These are phyloP conservation scores for Aspergillus novoparasiticus DNA, from an alignment of 2,329 filamentous ascomycete genomes.

Conservation along the genomic window DNA sequence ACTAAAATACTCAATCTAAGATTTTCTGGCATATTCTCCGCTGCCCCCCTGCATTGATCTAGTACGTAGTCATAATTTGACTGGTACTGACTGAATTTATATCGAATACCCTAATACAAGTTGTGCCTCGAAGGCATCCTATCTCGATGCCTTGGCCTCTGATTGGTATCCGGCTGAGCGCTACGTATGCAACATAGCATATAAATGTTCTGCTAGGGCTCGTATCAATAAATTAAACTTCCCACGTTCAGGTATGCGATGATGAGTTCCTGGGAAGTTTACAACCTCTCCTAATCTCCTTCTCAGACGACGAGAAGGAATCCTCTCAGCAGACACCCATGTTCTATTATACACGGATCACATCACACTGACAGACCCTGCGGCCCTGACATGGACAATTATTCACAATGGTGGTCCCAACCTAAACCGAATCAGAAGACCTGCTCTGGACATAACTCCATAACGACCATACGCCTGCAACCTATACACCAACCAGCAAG, in stretches of 20 bases:
- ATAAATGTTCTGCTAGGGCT: background rate
- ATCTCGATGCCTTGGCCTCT: too few species aligned
- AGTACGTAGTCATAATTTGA: too few species aligned
- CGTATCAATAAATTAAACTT: background rate
- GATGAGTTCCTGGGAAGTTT: background rate
- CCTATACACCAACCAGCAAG: slow-evolving; percentile 12
- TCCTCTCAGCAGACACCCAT: background rate
- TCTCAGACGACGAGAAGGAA: background rate
- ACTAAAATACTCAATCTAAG: background rate
- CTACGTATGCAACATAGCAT: too few species aligned
- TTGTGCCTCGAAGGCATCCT: too few species aligned
- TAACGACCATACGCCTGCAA: slow-evolving; percentile 17
- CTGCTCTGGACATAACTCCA: slow-evolving; percentile 15
- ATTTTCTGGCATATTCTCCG: background rate
- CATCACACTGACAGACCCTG: slow-evolving; percentile 4
- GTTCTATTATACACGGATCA: slow-evolving; percentile 1
- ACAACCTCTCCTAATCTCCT: background rate
- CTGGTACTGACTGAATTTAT: too few species aligned
- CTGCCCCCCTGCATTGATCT: background rate
- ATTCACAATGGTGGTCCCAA: slow-evolving; percentile 6
- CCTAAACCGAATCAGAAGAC: background rate
- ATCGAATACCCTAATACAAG: too few species aligned
- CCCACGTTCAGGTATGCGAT: background rate
- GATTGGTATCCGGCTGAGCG: too few species aligned
- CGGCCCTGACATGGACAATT: background rate